Base-by-base conservation (phyloP, 1,284 basidiomycete species). In the Apiotrichum domesticum region DNA sequence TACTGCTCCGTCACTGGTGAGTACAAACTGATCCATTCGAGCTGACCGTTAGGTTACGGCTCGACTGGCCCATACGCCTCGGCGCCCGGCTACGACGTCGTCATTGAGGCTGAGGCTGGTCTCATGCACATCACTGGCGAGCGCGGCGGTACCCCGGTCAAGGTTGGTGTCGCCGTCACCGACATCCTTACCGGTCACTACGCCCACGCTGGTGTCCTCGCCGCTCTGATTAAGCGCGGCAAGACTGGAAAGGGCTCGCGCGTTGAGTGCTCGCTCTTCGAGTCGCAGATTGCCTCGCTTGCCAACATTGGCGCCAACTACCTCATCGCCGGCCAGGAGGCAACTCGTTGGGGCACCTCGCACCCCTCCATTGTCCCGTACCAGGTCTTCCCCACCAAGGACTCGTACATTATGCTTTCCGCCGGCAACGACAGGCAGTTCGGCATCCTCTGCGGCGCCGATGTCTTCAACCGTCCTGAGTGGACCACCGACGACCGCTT, bases 111-210 rank as follows among this genome's bases (percentile, higher is more conserved):
- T 10, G 90, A 95, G 76, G 91, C 91, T 34, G 92, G 92, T 11
- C 76, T 95, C 50, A 94, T 95, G 90, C 90, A 94, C 75, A 94
- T 94, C 68, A 97, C 94, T 8, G 93, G 93, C 47, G 94, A 97
- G 77, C 82, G 86, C 6, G 87, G 89, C 66, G 85, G 92, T 3
- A 83, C 85, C 13, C 94, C 93, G 1, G 88, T 86, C 72, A 97
- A 97, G 77, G 90, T 92, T 35, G 90, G 90, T 5, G 90, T 94
- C 13, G 91, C 92, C 0, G 86, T 87, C 15, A 94, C 91, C 15
- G 93, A 97, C 74, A 83, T 96, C 56, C 53, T 76, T 52, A 73
- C 72, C 0, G 82, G 94, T 0, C 81, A 97, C n/a, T 96, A 95
- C 74, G 85, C 91, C 2, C 90, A 95, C 59, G 90, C 90, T 0